Base-by-base conservation (phyloP, 108 stramenopile species). In the Conticribra weissflogii region DNA sequence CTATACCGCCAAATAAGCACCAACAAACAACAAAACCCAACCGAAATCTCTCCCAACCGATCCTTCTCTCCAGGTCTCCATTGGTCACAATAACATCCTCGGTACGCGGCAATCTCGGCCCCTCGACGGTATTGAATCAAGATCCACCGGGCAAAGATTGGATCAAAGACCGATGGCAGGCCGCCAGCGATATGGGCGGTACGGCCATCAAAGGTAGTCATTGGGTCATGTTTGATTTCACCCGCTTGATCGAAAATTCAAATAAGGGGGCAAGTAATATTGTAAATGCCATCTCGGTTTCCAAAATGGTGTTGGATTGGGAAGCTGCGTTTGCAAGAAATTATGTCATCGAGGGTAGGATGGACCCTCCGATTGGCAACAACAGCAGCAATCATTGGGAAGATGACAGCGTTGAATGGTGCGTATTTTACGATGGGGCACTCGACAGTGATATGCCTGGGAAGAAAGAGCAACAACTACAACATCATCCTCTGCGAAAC, bases 111-210 rank as follows among this genome's bases (percentile, higher is more conserved):
- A 94, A 94, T 72, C 79, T 94, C 19, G 92, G 90, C 21, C 89
- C 89, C 57, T 59, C 83, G 12, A 18, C 71, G 4, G 92, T 94
- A 16, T 45, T 94, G 2, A 65, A 86, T n/a, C 83, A 89, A 57
- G 46, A 59, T 64, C 54, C 52, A 59, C 83, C 88, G 3, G 89
- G 86, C 2, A 65, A 16, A 1, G 79, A 94, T 59, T 94, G 92
- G 92, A 60, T 94, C 14, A 75, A 80, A 23, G 92, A 94, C 72
- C 79, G 92, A 36, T 94, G 92, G 92, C 92, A 94, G 53, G 92
- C 92, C 9, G 92, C 92, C 0, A 71, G 66, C 19, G 83, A 94
- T 61, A 94, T 94, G 92, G 81, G 83, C 54, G 92, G 92, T 9
- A 86, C 82, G 19, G 82, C 85, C 27, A 90, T 94, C 17, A 49